phyloP scores from a whole-genome alignment of 1,284 basidiomycete genomes.

The Cryptococcus maquisensis region DNA sequence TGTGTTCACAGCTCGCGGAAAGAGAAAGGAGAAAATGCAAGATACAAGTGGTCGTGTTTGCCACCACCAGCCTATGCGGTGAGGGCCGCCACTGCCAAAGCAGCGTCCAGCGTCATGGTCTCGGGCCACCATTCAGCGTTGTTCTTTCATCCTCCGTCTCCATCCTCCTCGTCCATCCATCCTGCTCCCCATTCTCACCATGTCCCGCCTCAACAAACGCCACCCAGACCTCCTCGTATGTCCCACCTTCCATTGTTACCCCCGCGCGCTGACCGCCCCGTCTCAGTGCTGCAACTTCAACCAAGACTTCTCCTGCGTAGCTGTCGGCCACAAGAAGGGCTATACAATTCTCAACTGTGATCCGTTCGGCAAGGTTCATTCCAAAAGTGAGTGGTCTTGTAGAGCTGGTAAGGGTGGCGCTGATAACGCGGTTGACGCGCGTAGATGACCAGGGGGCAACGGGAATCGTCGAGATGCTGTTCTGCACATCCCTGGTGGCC shows the following conservation, averaged over 20 bases:
- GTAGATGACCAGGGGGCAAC: conserved; percentile 75
- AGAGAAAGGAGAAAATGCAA: no score
- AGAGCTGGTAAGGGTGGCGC: no score
- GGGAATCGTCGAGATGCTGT: conserved; percentile 98
- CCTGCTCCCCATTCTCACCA: conserved; percentile 1
- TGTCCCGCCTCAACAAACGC: conserved; percentile 35
- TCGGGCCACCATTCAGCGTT: no score
- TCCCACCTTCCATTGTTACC: background rate
- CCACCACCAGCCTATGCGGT: no score
- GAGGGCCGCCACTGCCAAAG: no score
- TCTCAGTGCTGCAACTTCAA: conserved; percentile 49
- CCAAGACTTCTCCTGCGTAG: conserved; percentile 63
- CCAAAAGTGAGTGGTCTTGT: conserved; percentile 65
- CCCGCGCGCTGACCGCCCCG: background rate
- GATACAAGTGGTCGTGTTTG: no score
- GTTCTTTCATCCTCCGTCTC: background rate
- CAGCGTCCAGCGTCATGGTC: no score
- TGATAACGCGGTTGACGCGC: background rate
- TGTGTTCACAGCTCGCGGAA: no score
- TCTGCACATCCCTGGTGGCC: conserved; percentile 95
- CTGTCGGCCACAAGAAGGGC: conserved; percentile 90
- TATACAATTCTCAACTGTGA: conserved; percentile 98
- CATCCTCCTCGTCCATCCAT: background rate
- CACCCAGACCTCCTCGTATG: conserved; percentile 48
- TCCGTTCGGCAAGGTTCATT: conserved; percentile 93